These are phyloP conservation scores for Colletotrichum karsti DNA, from an alignment of 2,329 filamentous ascomycete genomes.

Conservation along the genomic window DNA sequence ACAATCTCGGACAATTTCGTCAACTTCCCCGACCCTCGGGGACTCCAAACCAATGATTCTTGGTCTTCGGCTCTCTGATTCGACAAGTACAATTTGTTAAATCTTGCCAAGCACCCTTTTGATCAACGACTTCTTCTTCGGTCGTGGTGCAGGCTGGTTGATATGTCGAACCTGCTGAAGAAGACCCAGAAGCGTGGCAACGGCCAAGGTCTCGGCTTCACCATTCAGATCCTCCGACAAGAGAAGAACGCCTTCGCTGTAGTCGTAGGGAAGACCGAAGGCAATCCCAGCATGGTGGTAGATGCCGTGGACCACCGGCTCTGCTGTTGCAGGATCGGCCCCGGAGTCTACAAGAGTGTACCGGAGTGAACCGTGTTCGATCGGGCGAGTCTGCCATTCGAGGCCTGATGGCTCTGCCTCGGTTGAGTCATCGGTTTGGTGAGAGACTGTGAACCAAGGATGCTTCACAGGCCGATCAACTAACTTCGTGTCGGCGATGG, in stretches of 20 bases:
- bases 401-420: neutral
- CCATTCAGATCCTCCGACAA: constrained; percentile 1
- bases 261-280: constrained; percentile 11
- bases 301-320: constrained; percentile 18
- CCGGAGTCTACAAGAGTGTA: constrained; percentile 23
- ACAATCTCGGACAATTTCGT: too few species aligned
- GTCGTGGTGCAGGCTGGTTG: neutral
- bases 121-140: constrained; percentile 7
- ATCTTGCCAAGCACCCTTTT: constrained; percentile 8
- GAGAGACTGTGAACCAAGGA: constrained; percentile 16
- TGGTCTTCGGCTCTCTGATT: too few species aligned
- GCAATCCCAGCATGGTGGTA: constrained; percentile 30
- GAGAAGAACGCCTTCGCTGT: constrained; percentile 28
- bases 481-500: neutral
- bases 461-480: neutral
- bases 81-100: neutral
- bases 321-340: neutral
- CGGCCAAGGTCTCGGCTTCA: constrained; percentile 6
- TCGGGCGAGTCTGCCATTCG: constrained; percentile 21
- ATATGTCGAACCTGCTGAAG: constrained; percentile 13
- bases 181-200: constrained; percentile 6
- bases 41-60: neutral
- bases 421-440: neutral
- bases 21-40: too few species aligned
- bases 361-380: constrained; percentile 12